A percentile compares a stretch with the other conserved stretches of the same genome.
Conservation (phyloP, 306 rosid genomes). For the Mimosa pudica region DNA sequence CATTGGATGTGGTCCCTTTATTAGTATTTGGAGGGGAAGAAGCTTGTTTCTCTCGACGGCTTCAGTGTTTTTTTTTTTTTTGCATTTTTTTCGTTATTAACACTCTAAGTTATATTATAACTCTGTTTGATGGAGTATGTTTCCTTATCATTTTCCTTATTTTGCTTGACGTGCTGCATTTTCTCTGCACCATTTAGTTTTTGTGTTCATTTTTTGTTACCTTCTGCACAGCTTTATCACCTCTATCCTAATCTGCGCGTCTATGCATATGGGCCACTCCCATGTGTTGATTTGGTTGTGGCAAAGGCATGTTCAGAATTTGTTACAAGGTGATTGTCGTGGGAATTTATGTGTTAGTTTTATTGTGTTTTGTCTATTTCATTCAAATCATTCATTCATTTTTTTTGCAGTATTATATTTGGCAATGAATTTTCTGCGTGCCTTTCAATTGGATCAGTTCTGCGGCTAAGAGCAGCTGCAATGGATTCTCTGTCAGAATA, state of each 20-base stretch:
- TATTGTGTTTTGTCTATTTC: conserved; percentile 20
- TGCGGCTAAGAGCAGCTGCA: conserved; percentile 91
- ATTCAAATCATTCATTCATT: conserved; percentile 28
- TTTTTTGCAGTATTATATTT: conserved; percentile 66
- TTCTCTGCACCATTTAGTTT: conserved; percentile 18
- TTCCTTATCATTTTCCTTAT: conserved; percentile 14
- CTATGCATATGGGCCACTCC: conserved; percentile 90
- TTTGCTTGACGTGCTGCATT: conserved; percentile 28
- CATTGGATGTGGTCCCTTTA: conserved; percentile 22
- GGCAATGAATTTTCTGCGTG: conserved; percentile 82
- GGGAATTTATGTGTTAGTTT: conserved; percentile 6
- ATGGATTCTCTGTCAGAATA: conserved; percentile 72
- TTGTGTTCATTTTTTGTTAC: conserved; percentile 22
- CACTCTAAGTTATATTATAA: conserved; percentile 19
- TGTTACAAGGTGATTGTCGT: conserved; percentile 69
- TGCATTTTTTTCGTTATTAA: neutral
- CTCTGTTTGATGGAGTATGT: conserved; percentile 10
- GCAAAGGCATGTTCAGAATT: conserved; percentile 84
- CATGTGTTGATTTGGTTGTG: conserved; percentile 80
- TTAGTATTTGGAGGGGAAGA: neutral
- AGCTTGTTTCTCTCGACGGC: conserved; percentile 10
- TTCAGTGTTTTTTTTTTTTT: conserved; percentile 16
- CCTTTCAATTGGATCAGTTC: conserved; percentile 78
- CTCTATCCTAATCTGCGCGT: conserved; percentile 80
- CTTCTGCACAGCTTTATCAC: conserved; percentile 59